A percentile compares a stretch with the other conserved stretches of the same genome.
phyloP scores from a whole-genome alignment of 441 rosid genomes.

The Omphalea diandra region DNA sequence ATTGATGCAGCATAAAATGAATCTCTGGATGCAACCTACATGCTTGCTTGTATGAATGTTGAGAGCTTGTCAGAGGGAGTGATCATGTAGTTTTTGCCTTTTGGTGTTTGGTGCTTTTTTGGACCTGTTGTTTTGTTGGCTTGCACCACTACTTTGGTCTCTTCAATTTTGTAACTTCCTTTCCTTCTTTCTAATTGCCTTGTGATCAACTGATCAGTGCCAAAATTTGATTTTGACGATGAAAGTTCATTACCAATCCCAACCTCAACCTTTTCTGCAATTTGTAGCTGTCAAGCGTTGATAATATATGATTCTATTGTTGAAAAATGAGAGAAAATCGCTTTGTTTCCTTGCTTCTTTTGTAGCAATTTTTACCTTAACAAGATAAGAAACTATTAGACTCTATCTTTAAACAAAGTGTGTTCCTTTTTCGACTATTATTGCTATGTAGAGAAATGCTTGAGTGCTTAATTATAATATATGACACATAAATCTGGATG shows the following conservation, averaged over 20 bases:
- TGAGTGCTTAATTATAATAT: not conserved
- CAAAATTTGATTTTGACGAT: not conserved
- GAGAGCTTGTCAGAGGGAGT: not conserved
- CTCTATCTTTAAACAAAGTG: not conserved
- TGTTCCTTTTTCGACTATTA: not conserved
- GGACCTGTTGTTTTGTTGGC: not conserved
- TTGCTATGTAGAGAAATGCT: not conserved
- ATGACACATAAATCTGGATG: not conserved
- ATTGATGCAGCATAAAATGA: not conserved
- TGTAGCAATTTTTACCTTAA: not conserved
- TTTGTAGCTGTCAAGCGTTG: not conserved
- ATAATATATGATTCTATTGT: slow-evolving; percentile 4
- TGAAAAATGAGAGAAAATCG: not conserved
- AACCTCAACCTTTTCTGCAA: not conserved
- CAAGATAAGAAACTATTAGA: not conserved
- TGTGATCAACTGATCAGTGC: no score
- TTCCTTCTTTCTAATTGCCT: not conserved
- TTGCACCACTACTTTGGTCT: not conserved
- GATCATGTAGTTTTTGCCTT: not conserved
- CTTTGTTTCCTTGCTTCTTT: not conserved
- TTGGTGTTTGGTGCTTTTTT: not conserved
- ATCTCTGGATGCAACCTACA: not conserved
- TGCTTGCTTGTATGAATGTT: not conserved
- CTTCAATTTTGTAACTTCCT: no score
- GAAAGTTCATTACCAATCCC: not conserved